phyloP scores from a whole-genome alignment of 331 rosid genomes.

The Quercus tomentella region DNA sequence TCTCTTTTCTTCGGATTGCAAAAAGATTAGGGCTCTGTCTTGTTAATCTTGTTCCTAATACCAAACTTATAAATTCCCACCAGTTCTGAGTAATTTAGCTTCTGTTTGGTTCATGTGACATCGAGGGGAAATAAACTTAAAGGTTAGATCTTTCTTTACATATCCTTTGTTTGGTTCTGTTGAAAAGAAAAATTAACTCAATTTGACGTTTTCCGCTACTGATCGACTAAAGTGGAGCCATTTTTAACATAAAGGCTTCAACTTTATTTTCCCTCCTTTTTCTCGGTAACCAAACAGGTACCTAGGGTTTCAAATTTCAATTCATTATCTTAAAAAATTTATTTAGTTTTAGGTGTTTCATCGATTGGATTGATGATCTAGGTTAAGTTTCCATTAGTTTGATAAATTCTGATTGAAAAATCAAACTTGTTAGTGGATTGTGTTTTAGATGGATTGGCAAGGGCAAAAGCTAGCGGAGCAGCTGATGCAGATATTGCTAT shows the following conservation, averaged over 20 bases:
- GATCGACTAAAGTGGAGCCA: no score
- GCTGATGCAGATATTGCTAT: constrained; percentile 80
- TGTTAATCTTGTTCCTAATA: neutral
- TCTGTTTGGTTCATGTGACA: neutral
- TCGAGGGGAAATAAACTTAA: no score
- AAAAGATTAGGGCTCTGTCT: neutral
- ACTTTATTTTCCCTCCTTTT: neutral
- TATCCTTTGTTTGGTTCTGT: no score
- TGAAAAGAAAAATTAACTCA: neutral
- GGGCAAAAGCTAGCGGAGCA: constrained; percentile 93
- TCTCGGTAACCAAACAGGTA: neutral
- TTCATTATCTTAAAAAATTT: neutral
- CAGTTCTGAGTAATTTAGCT: neutral
- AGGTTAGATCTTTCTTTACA: no score
- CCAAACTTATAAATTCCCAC: neutral
- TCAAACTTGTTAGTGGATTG: neutral
- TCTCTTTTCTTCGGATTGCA: neutral
- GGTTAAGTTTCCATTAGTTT: neutral
- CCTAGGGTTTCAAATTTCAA: neutral
- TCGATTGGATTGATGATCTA: neutral
- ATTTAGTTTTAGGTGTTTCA: neutral
- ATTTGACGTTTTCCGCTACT: neutral
- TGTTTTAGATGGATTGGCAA: constrained; percentile 88
- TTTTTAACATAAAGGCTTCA: neutral
- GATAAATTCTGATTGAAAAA: neutral